Base-by-base conservation (phyloP, 441 rosid species). In the Corymbia citriodora region DNA sequence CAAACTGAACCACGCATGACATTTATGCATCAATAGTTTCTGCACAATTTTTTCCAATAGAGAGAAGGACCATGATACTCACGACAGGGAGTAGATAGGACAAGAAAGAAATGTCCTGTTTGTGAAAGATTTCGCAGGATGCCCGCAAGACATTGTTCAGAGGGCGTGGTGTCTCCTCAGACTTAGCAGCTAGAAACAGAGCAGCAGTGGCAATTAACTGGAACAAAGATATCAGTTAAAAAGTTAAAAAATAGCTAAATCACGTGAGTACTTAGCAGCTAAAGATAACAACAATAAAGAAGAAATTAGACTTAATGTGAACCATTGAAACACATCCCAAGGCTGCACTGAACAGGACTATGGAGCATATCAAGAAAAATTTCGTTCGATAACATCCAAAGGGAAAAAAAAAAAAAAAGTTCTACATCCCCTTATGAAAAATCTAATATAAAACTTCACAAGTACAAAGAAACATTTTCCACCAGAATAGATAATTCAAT, bases 151-250 rank as follows among this genome's bases (percentile, higher is more conserved):
- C 94, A 92, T 95, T 92, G 88, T 94, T 96, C 92, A 96, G 88
- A 88, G 97, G 96, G 45, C 97, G 95, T 31, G 97, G 95, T 21
- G 98, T 94, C 96, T 96, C 98, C 95, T 96, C 98, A 1, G 95
- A 95, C 92, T 96, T 96, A 31, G 98, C 95, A 92, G 97, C 94
- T 88, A 96, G 96, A 93, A 96, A 96, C 87, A 96, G 95, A 83
- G 97, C 95, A 92, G 97, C 98, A 70, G 97, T 94, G 54, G 98
- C 96, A 92, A 96, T 94, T 92, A 96, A 87, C 98, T 96, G 96
- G 93, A 93, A 91, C 55, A 90, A 85, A 92, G n/a, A 74, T 83
- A 48, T 83, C 83, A 89, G 88, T 88, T 59, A 55, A 16, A 55
- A 45, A 50, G 7, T 89, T 88, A 53, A 85, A 25, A 90, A 59